Percentiles rank a stretch among this genome's conserved stretches.
Evolutionary conservation across 176 grass and related monocot species (phyloP).

Genomic region (Thinopyrum elongatum): DNA sequence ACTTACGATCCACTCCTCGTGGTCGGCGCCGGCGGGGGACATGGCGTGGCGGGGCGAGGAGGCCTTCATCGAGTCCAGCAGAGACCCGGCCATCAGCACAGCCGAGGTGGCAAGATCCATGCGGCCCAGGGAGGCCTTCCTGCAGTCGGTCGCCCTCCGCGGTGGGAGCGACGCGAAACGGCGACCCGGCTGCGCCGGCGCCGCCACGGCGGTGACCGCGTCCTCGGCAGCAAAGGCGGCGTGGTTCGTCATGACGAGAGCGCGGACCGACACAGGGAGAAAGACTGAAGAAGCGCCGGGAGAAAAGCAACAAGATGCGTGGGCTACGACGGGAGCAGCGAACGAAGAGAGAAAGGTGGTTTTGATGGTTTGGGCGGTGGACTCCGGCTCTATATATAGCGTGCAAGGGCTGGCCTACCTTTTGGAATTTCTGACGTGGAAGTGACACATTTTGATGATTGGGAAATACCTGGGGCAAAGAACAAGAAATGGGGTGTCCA

Average conservation of each 20-base stretch:
- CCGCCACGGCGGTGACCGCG: conserved; percentile 8
- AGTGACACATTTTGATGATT: not conserved
- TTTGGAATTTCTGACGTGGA: not conserved
- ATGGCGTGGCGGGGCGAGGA: conserved; percentile 59
- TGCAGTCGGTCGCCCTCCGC: conserved; percentile 9
- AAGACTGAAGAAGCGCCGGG: too few relatives aligned
- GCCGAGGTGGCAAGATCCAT: conserved; percentile 32
- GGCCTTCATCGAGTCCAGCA: conserved; percentile 58
- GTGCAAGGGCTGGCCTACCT: not conserved
- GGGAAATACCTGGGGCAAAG: not conserved
- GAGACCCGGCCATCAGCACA: conserved; percentile 4
- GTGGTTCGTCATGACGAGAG: conserved; percentile 51
- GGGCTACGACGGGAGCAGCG: not conserved
- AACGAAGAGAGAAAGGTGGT: too few relatives aligned
- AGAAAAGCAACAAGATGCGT: not conserved
- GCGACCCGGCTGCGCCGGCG: conserved; percentile 6
- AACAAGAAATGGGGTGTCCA: not conserved
- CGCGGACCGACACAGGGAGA: not conserved
- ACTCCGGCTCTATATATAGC: conserved; percentile 28
- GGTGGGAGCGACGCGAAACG: conserved; percentile 29
- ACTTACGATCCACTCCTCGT: conserved; percentile 55
- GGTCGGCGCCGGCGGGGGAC: conserved; percentile 17
- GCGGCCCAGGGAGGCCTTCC: conserved; percentile 18
- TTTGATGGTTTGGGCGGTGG: too few relatives aligned
- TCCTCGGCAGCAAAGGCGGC: conserved; percentile 45